Base-by-base conservation (phyloP, 768 basidiomycete species). In the Scleroderma bovista region DNA sequence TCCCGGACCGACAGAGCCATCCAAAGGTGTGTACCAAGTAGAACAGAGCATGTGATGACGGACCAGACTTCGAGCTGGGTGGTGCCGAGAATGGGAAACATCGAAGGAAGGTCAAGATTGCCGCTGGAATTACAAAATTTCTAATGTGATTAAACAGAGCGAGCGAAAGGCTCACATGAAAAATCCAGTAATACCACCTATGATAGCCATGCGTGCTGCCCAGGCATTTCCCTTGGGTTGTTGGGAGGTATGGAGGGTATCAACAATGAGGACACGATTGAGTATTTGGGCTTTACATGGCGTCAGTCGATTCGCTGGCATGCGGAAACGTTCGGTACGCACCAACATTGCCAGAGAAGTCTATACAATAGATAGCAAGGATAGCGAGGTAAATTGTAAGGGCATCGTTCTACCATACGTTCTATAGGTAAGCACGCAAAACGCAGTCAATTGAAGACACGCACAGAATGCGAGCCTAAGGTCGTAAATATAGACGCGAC, bases 171-270 rank as follows among this genome's bases (percentile, higher is more conserved):
- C 26, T 29, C 9, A 93, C 92, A 89, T 75, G 60, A 88, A 94
- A 66, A 93, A 94, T 0, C 93, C 93, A 2, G 83, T 71, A 0
- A 95, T 84, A 48, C 88, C 83, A 11, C 94, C 94, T 22, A 93
- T 59, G 1, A 88, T 89, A 39, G 87, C 70, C 91, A 96, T 94
- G n/a, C 86, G 74, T 1, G 90, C 91, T 0, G 91, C 93, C 94
- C 94, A 98, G 0, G 94, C 94, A 62, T 94, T 96, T 1, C 88
- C 93, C 9, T 78, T 72, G 5, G 93, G 82, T 64, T 98, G 94
- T 22, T 80, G 72, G 1, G 77, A 62, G 0, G 86, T 71, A 1
- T 92, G 85, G 5, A 95, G 66, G 0, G 79, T 86, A 61, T 98
- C 94, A 1, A 98, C 90, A 8, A 97, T 72, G 10, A 96, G 76